Base-by-base conservation (phyloP, 768 basidiomycete genomes). In the Kwoniella dendrophila region DNA sequence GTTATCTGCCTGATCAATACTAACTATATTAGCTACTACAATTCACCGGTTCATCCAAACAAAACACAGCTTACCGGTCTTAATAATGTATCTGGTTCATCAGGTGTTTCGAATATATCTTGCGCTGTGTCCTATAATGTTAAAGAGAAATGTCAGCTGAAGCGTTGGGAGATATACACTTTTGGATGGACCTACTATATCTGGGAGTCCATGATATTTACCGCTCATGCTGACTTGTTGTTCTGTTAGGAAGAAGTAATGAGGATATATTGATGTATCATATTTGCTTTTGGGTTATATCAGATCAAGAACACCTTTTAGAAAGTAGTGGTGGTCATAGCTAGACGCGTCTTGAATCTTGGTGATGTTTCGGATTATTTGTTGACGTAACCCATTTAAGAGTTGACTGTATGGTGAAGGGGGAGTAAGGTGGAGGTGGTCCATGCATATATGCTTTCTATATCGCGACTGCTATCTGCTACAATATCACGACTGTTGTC, bases 21-120 rank as follows among this genome's bases (percentile, higher is more conserved):
- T n/a, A n/a, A n/a, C n/a, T n/a, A n/a, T n/a, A n/a, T n/a, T n/a
- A n/a, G n/a, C n/a, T n/a, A n/a, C n/a, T n/a, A n/a, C n/a, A n/a
- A n/a, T n/a, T n/a, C n/a, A n/a, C n/a, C n/a, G n/a, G n/a, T n/a
- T n/a, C n/a, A n/a, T n/a, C n/a, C n/a, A n/a, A n/a, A n/a, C n/a
- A n/a, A 20, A 10, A 26, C n/a, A 24, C 34, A 29, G 24, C 56
- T 53, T n/a, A 69, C 71, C 12, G 71, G 71, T 38, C 57, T 27
- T 3, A 72, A 43, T 3, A 69, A 48, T 8, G 45, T 27, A 22
- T 74, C 73, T 11, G 78, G 74, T 20, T 70, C 70, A 54, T 80
- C 79, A 18, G 70, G 59, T 1, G 78, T 78, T 56, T 80, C 78
- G 61, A 78, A 80, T 0, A 80, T 68, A 38, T 80, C 79, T 11